Conservation (phyloP, 1,284 basidiomycete species). For the Butyriboletus appendiculatus region DNA sequence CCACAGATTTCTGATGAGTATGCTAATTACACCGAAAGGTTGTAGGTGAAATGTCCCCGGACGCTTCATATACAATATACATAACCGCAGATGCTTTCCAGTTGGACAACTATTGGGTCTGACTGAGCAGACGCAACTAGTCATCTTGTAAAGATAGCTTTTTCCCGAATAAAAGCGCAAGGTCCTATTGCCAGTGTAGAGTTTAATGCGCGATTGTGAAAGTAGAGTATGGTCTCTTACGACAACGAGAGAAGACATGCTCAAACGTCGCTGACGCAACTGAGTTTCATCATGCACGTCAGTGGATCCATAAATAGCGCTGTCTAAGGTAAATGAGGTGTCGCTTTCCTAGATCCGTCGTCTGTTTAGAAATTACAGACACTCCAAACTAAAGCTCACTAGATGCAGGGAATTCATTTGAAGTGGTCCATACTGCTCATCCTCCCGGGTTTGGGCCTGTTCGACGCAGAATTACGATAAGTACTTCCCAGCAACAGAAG, state of each 20-base stretch:
- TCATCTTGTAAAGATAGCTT: not conserved
- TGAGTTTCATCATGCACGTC: not conserved
- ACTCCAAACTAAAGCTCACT: constrained; percentile 8
- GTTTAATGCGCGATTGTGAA: constrained; percentile 1
- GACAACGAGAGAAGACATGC: constrained; percentile 23
- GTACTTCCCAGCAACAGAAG: constrained; percentile 3
- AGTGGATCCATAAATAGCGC: constrained; percentile 15
- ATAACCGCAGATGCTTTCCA: not conserved
- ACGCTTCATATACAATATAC: not conserved
- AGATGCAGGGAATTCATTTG: not conserved
- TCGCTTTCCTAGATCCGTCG: constrained; percentile 13
- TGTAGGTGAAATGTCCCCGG: not conserved
- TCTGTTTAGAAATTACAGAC: not conserved
- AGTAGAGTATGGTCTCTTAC: constrained; percentile 17
- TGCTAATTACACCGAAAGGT: constrained; percentile 9
- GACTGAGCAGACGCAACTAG: not conserved
- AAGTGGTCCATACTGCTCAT: not conserved
- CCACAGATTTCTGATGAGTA: not conserved
- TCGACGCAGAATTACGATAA: constrained; percentile 2
- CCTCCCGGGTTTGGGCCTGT: constrained; percentile 7
- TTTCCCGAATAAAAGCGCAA: constrained; percentile 20
- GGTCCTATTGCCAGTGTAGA: constrained; percentile 22
- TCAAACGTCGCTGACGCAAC: constrained; percentile 18
- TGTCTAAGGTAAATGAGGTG: not conserved
- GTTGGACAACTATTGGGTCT: not conserved